Evolutionary conservation across 306 rosid genomes (phyloP), one percentile per base, ranked within the genome.

Genomic region (Rubus parviflorus): DNA sequence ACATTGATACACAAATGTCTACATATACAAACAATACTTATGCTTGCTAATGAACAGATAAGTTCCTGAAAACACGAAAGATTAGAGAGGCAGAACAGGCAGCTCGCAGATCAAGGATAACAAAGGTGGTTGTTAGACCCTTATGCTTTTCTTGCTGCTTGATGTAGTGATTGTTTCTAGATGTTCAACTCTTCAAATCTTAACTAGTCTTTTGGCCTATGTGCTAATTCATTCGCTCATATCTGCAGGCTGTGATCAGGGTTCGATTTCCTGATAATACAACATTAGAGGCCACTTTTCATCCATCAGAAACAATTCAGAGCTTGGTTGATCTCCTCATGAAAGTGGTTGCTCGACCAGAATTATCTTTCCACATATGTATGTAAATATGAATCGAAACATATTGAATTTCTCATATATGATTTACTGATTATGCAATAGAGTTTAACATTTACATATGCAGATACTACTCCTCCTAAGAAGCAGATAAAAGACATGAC

Each of bases 401-500:
- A 25, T 60, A 19, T 74, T 35, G 14, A 20, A 6, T 61, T 77
- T 58, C 49, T 37, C 37, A 13, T 12, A 2, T 64, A 13, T 42
- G 49, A 42, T 16, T 65, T 17, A 40, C 7, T n/a, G 17, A 52
- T 35, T 67, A 48, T 7, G 8, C 3, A 35, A 2, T 49, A 22
- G 58, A 76, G 19, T 60, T 70, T 77, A 54, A 71, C 79, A 37
- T 58, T 71, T 84, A 47, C 56, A 13, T 35, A 25, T 81, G 88
- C 86, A 96, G 99, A 89, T 85, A 89, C 98, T 22, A 86, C 97
- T 22, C 99, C 99, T 3, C 99, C 99, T 3, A 92, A 89, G 88
- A 91, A 82, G 89, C 83, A 68, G 72, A 84, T 96, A 74, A 88
- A 86, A 75, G 91, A 91, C 76, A 53, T 75, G 83, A 77, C 96